These are phyloP conservation scores for Vigna mungo DNA, from an alignment of 306 rosid species.

Conservation along the genomic window DNA sequence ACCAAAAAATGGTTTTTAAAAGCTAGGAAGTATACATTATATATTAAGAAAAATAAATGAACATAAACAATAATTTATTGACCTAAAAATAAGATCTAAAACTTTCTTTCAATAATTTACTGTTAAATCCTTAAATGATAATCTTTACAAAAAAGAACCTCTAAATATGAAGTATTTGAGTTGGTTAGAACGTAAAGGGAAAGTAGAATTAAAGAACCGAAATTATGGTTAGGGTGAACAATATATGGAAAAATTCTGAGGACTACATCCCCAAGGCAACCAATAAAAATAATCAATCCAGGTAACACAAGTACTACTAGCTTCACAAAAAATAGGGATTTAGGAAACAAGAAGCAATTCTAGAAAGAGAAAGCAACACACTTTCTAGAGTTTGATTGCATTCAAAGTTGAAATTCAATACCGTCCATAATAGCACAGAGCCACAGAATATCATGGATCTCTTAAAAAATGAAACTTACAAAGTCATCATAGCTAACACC, in stretches of 20 bases:
- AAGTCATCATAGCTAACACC: background rate
- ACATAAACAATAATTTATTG: background rate
- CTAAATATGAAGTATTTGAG: background rate
- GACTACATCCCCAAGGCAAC: constrained; percentile 3
- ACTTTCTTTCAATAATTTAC: constrained; percentile 23
- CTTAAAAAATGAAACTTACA: background rate
- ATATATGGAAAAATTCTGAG: background rate
- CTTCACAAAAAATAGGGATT: constrained; percentile 3
- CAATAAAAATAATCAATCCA: background rate
- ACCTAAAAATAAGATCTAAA: constrained; percentile 30
- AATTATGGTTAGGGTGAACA: constrained; percentile 7
- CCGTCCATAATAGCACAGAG: background rate
- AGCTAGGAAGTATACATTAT: background rate
- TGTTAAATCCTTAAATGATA: constrained; percentile 21
- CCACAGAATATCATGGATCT: background rate
- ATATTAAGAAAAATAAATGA: background rate
- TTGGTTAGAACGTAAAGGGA: constrained; percentile 13
- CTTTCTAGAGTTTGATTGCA: constrained; percentile 10
- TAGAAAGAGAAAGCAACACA: constrained; percentile 7
- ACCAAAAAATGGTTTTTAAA: constrained; percentile 3
- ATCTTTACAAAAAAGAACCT: background rate
- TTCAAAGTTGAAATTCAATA: background rate
- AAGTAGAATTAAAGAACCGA: constrained; percentile 5
- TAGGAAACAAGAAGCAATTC: background rate
- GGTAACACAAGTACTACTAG: background rate